Base-by-base conservation (phyloP, 345 rosid species). In the Viola odorata region DNA sequence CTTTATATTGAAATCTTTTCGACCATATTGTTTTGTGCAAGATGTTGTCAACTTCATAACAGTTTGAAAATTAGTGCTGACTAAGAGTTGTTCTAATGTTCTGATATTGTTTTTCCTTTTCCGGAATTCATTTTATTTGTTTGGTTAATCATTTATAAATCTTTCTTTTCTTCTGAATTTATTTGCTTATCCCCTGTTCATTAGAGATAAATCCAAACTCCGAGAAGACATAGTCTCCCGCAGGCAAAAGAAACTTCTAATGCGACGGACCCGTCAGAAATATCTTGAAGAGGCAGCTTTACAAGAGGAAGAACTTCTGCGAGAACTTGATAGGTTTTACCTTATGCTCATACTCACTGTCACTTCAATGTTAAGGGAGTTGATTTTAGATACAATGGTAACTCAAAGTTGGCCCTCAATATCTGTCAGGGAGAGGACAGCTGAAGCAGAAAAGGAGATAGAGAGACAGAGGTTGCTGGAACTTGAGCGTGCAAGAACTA, bases 371-470 rank as follows among this genome's bases (percentile, higher is more conserved):
- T 58, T 37, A 51, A 45, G 37, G 65, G 36, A 13, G 38, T 50
- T 47, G 44, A 23, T 23, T 23, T 23, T 23, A 53, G 58, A 15
- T 50, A 49, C 17, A 40, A 53, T 52, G 45, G 14, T 53, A 39
- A 39, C 61, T 68, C 55, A 70, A 53, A 51, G 51, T 15, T 53
- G 55, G 50, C 16, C 37, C 53, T 54, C 42, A 47, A 41, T 67
- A 50, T 59, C 37, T 60, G 41, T 15, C 75, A 89, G 92, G 73
- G 87, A 86, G 65, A 81, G 85, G 76, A 73, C 76, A 53, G 80
- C 82, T 58, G 92, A 89, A 75, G 78, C 77, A 65, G 90, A 86
- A 72, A 86, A 86, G 69, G 96, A 89, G 63, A 84, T 84, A 52
- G 92, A 86, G 76, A 86, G 92, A 60, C 92, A 82, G 67, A 82